A percentile compares a stretch with the other conserved stretches of the same genome.
Evolutionary conservation across 148 eudicot species (phyloP).

Genomic region (Beta vulgaris): DNA sequence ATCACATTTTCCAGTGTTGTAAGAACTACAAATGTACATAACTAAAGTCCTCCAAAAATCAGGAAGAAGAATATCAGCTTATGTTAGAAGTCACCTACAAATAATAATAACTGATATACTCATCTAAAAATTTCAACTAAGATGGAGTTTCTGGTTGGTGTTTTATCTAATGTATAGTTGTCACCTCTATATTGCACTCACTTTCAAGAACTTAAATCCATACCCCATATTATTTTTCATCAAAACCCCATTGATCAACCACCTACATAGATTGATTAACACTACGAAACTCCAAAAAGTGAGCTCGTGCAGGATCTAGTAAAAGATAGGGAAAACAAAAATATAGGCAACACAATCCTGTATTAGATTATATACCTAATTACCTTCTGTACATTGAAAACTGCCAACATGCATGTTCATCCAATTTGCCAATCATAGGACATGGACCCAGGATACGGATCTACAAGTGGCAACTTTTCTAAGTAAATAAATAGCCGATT

Average conservation of each 20-base stretch:
- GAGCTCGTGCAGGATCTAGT: not conserved
- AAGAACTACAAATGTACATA: not conserved
- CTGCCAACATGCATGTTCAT: not conserved
- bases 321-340: not conserved
- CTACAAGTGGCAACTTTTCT: slow-evolving; percentile 60
- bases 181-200: not conserved
- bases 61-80: not conserved
- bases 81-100: not conserved
- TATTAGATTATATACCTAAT: not conserved
- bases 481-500: slow-evolving; percentile 60
- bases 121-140: not conserved
- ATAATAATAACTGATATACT: not conserved
- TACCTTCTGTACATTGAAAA: slow-evolving; percentile 22
- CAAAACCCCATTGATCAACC: not conserved
- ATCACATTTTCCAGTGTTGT: not conserved
- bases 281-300: not conserved
- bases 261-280: not conserved
- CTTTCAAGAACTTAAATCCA: not conserved
- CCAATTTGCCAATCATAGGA: slow-evolving; percentile 36
- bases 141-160: not conserved
- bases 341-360: slow-evolving; percentile 1
- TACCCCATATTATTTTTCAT: not conserved
- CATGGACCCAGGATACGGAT: slow-evolving; percentile 43
- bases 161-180: not conserved
- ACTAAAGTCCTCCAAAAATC: not conserved